Percentiles rank a stretch among this genome's conserved stretches.
Evolutionary conservation across 129 eudicot genomes (phyloP).

Genomic region (Mikania micrantha): DNA sequence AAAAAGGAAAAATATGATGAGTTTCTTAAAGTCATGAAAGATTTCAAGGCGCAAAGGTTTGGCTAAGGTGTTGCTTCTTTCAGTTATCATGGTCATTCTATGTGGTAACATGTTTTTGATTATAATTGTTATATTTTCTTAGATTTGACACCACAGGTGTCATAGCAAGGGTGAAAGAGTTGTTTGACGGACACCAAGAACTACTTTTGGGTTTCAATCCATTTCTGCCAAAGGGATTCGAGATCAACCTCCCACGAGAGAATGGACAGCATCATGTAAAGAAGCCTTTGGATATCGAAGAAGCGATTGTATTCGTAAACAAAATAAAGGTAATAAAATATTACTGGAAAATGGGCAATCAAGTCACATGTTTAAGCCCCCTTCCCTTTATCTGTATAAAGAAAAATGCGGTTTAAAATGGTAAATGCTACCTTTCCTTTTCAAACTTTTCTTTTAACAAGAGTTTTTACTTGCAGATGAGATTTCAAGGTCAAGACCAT

Average conservation of each 20-base stretch:
- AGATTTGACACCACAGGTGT: constrained; percentile 83
- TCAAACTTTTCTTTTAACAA: constrained; percentile 7
- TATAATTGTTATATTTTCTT: constrained; percentile 21
- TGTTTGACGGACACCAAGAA: constrained; percentile 68
- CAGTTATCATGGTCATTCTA: constrained; percentile 9
- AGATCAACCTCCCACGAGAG: constrained; percentile 56
- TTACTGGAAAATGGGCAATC: constrained; percentile 7
- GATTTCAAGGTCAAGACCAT: constrained; percentile 86
- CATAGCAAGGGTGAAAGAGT: constrained; percentile 68
- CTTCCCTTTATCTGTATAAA: not conserved
- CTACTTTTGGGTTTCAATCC: constrained; percentile 87
- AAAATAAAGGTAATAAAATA: constrained; percentile 69
- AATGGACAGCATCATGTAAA: constrained; percentile 37
- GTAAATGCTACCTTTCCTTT: not conserved
- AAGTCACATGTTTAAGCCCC: not conserved
- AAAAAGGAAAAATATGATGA: constrained; percentile 72
- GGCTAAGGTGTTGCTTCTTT: constrained; percentile 9
- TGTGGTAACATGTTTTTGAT: constrained; percentile 18
- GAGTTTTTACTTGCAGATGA: constrained; percentile 46
- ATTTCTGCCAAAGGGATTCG: constrained; percentile 83
- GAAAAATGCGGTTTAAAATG: not conserved
- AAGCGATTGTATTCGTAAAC: constrained; percentile 66
- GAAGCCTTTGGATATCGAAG: constrained; percentile 65
- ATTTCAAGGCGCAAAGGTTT: constrained; percentile 89
- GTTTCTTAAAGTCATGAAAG: constrained; percentile 89